Evolutionary conservation across 331 rosid genomes (phyloP).

Genomic region (Pyracantha coccinea): DNA sequence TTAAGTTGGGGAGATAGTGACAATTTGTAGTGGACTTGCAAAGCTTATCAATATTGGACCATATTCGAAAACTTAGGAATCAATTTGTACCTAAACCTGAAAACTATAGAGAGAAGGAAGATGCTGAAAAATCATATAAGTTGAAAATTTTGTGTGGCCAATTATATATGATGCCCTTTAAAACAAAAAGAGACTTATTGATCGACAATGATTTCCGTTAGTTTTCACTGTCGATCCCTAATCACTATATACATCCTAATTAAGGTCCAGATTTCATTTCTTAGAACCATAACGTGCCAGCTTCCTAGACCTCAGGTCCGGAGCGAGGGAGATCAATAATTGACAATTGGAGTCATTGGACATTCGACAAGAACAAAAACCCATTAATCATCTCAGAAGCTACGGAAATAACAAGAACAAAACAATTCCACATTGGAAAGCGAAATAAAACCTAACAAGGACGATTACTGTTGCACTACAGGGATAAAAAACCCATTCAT

Average conservation of each 20-base stretch:
- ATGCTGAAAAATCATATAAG: neutral
- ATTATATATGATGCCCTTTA: neutral
- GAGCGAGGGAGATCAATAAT: too few relatives aligned
- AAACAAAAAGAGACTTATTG: neutral
- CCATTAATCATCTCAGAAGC: slow-evolving; percentile 2
- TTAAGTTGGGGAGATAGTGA: too few relatives aligned
- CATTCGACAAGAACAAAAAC: neutral
- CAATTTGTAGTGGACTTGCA: too few relatives aligned
- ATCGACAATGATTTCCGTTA: neutral
- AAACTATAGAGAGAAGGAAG: neutral
- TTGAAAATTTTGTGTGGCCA: neutral
- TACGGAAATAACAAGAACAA: neutral
- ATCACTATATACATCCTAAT: neutral
- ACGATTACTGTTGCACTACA: neutral
- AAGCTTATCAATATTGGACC: neutral
- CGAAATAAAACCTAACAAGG: slow-evolving; percentile 42
- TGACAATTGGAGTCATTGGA: too few relatives aligned
- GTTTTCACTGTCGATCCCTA: neutral
- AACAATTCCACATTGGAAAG: slow-evolving; percentile 23
- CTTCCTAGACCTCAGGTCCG: slow-evolving; percentile 19
- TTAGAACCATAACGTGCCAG: slow-evolving; percentile 22
- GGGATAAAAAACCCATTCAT: neutral
- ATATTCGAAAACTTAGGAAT: neutral
- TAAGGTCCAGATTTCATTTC: neutral
- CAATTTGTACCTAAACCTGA: neutral